Percentiles rank a stretch among this genome's conserved stretches.
phyloP scores from a whole-genome alignment of 345 rosid species.

The Kernera saxatilis region DNA sequence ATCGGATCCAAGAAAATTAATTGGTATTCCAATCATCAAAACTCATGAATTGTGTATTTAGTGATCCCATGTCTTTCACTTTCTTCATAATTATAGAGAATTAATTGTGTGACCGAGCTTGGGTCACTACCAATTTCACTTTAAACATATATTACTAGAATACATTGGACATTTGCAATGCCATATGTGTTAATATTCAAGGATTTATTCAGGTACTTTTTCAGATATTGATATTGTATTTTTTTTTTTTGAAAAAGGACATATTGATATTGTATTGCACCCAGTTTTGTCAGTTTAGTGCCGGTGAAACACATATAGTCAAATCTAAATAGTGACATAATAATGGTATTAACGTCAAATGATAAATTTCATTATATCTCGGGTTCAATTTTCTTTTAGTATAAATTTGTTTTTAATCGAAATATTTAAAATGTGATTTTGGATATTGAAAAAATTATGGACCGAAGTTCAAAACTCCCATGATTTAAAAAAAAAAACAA shows the following conservation, averaged over 20 bases:
- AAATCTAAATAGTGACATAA: too few relatives aligned
- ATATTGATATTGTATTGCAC: neutral
- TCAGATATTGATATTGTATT: neutral
- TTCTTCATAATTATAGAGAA: neutral
- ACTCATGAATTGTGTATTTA: neutral
- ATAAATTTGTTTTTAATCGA: too few relatives aligned
- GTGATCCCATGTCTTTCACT: slow-evolving; percentile 8
- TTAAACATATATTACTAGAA: neutral
- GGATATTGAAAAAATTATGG: too few relatives aligned
- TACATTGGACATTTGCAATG: neutral
- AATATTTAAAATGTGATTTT: too few relatives aligned
- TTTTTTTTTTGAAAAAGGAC: neutral
- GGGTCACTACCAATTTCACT: neutral
- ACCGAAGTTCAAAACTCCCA: too few relatives aligned
- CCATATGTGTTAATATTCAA: neutral
- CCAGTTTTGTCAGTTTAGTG: neutral
- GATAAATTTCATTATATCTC: too few relatives aligned
- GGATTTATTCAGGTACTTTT: neutral
- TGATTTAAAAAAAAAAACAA: too few relatives aligned
- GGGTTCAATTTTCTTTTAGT: too few relatives aligned
- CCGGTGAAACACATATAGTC: too few relatives aligned
- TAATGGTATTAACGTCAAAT: too few relatives aligned
- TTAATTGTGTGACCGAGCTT: neutral
- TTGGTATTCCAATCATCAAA: slow-evolving; percentile 10
- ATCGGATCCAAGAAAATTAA: slow-evolving; percentile 17